Evolutionary conservation across 2,329 filamentous ascomycete genomes (phyloP), one percentile per base, ranked within the genome.

Genomic region (Polychaeton citri): DNA sequence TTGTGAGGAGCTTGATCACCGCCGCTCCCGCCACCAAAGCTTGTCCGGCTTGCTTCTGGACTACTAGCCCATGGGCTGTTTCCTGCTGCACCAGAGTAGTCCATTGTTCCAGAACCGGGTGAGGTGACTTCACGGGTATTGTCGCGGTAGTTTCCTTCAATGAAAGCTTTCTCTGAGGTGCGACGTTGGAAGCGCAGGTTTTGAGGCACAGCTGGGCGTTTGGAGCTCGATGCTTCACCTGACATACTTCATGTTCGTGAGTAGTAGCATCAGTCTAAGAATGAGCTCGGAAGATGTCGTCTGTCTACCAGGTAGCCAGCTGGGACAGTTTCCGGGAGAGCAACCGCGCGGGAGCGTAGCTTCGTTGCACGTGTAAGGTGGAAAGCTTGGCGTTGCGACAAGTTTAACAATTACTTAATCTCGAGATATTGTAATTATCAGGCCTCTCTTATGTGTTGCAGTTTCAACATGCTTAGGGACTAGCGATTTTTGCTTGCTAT

Each of bases 61-160:
- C 73, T 71, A 10, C 66, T 66, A 8, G 69, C 76, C 78, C 78
- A 82, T 36, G 78, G 78, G 21, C 75, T 79, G 38, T 64, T 48
- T 36, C 68, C 76, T 31, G 71, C 44, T n/a, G 18, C 21, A 10
- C 37, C 37, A 10, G 33, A 28, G 56, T 81, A 82, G 55, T 82
- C 78, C 78, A 82, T 82, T 32, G 45, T 34, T 31, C 38, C 37
- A 16, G 36, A 36, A 20, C 34, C 35, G 12, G 24, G 24, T 15
- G 24, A 28, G 32, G 42, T 49, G 15, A 49, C 44, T 7, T 47
- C 47, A 19, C 43, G 38, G 32, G 41, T 42, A n/a, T 42, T 35
- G 39, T 51, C 53, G 38, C 52, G 39, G 36, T 49, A 51, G n/a
- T 46, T 37, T 16, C 46, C 49, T 38, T 58, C 54, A 37, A 45